Base-by-base conservation (phyloP, 176 grass and related monocot species). In the Juncus inflexus region DNA sequence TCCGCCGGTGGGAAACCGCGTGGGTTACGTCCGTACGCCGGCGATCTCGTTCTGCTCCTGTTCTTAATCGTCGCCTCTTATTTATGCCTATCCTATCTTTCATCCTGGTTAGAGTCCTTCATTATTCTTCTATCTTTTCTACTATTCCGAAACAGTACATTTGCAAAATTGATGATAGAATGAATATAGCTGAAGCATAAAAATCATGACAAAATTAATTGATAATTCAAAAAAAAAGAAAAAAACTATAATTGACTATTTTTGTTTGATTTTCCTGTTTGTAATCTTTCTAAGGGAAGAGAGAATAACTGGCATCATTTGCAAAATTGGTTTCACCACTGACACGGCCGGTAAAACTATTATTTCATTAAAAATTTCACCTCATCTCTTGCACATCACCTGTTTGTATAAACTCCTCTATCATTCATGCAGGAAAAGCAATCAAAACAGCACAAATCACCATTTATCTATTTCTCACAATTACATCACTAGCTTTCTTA, bases 21-120 rank as follows among this genome's bases (percentile, higher is more conserved):
- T 39, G 80, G 87, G 45, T 61, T 69, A 74, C 84, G 82, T 72
- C 84, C 91, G 60, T 84, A 85, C 28, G 15, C 86, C 61, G 15
- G 62, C 28, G 62, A 86, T 42, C 78, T 96, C 62, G 54, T 96
- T 53, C 53, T 83, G 53, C 74, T 96, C 62, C 70, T 76, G 52
- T 35, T 78, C 74, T 73, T 74, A 42, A 54, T 76, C 15, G 11
- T 83, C 63, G 60, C 64, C 55, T 77, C 75, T 43, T 63, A 70
- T 15, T 58, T 70, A 15, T 81, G 55, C 67, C 55, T 97, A 49
- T 64, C 86, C 40, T 76, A 49, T 47, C 45, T 91, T 45, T 74
- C 60, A 61, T 86, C 94, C 66, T 58, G 82, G 94, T 97, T 63
- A 42, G 28, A 40, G 6, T 55, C 35, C 19, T 3, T 65, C 28